Percentiles rank a stretch among this genome's conserved stretches.
Conservation (phyloP, 371 early-diverging fungal species). For the Coemansia sp. region DNA sequence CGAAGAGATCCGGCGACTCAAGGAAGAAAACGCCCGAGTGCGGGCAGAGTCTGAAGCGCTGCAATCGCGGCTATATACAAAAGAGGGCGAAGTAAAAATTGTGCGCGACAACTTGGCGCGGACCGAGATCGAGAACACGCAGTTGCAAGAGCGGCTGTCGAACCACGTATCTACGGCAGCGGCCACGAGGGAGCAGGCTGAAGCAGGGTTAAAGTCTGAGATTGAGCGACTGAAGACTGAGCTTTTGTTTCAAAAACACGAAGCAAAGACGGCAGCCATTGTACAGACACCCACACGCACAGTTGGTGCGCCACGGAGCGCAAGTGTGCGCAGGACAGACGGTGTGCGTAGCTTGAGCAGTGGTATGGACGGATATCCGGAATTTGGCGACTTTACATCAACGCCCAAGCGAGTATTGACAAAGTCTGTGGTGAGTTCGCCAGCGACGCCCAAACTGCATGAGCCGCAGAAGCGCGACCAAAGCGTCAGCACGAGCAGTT, state of each 20-base stretch:
- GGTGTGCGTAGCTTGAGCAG: not conserved
- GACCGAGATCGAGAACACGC: constrained; percentile 49
- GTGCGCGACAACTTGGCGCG: constrained; percentile 43
- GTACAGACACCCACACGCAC: constrained; percentile 1
- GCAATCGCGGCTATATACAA: constrained; percentile 36
- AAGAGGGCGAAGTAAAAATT: constrained; percentile 45
- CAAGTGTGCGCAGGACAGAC: not conserved
- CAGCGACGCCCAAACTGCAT: not conserved
- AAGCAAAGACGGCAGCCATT: constrained; percentile 23
- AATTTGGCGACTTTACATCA: constrained; percentile 28
- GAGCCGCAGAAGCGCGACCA: not conserved
- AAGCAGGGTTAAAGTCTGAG: constrained; percentile 16
- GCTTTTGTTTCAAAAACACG: constrained; percentile 39
- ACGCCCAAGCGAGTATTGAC: constrained; percentile 10
- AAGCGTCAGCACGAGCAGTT: not conserved
- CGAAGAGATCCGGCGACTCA: constrained; percentile 27
- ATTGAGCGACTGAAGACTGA: constrained; percentile 39
- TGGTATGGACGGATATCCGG: constrained; percentile 12
- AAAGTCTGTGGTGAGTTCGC: not conserved
- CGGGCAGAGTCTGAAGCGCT: constrained; percentile 28
- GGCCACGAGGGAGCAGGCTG: not conserved
- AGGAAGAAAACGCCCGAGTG: constrained; percentile 26
- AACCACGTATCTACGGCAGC: constrained; percentile 20
- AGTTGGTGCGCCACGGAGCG: not conserved
- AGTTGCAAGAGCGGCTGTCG: constrained; percentile 41